These are phyloP conservation scores for Talaromyces sp. DNA, from an alignment of 2,329 filamentous ascomycete species.

Conservation along the genomic window DNA sequence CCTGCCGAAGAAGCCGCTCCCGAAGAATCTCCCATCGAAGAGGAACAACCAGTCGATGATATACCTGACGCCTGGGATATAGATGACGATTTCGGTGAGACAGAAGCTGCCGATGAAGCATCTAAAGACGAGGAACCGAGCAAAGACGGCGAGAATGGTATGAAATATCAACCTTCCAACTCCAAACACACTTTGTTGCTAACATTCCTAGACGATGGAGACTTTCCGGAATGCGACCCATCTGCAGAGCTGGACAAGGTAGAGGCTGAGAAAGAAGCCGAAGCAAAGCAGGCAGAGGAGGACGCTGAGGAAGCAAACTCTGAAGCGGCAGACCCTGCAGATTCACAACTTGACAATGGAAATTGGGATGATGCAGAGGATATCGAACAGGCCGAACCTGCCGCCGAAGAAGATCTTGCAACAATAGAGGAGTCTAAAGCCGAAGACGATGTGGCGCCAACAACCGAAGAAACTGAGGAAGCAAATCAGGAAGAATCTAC, in stretches of 20 bases:
- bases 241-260: slow-evolving; percentile 25
- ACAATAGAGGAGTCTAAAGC: slow-evolving; percentile 2
- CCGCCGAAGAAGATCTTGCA: background rate
- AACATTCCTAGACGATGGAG: slow-evolving; percentile 24
- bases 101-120: slow-evolving; percentile 9
- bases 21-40: slow-evolving; percentile 12
- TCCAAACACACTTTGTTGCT: slow-evolving; percentile 20
- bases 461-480: slow-evolving; percentile 9
- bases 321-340: slow-evolving; percentile 9
- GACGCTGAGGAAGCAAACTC: slow-evolving; percentile 25
- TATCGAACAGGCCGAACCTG: slow-evolving; percentile 1
- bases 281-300: slow-evolving; percentile 26
- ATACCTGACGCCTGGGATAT: slow-evolving; percentile 7
- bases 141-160: slow-evolving; percentile 9
- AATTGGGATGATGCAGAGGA: slow-evolving; percentile 11
- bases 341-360: slow-evolving; percentile 1
- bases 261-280: slow-evolving; percentile 29
- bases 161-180: slow-evolving; percentile 13
- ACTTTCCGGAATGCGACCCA: slow-evolving; percentile 28
- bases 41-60: slow-evolving; percentile 7
- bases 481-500: slow-evolving; percentile 9
- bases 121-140: background rate
- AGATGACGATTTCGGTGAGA: slow-evolving; percentile 1
- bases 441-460: background rate
- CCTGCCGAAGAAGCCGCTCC: slow-evolving; percentile 11